Base-by-base conservation (phyloP, 176 grass and related monocot species). In the Zizania latifolia region DNA sequence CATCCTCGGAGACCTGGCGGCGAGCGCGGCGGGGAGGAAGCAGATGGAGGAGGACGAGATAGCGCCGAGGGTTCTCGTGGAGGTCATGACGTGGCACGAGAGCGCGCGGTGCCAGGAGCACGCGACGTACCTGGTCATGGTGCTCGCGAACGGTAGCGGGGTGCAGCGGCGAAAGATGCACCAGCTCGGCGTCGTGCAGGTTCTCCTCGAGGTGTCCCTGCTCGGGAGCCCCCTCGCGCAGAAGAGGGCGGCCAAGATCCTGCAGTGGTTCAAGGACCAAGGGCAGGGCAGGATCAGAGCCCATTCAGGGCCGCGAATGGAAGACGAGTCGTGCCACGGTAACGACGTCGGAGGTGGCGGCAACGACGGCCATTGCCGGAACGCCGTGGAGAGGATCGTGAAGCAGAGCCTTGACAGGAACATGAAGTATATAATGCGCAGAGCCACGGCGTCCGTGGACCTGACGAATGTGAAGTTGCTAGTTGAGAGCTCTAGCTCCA, bases 371-470 rank as follows among this genome's bases (percentile, higher is more conserved):
- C 5, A 70, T 39, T 57, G 85, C 80, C 58, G 29, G 50, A 83
- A 57, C 13, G 59, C 58, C 5, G 82, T 99, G 17, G 86, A 78
- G 70, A 74, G 40, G 70, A 86, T 99, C 27, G 89, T 92, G 51
- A 94, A 84, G 61, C 86, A 94, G 81, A 99, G 95, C 32, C 84
- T 99, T 1, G 76, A 92, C 4, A 84, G 73, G 83, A 99, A 94
- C 79, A 92, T 98, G 86, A 72, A 62, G 28, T 85, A 44, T 2
- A 92, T 98, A 59, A 28, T 90, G 4, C 88, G 68, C 44, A 92
- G 89, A 46, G 84, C 76, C 76, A 70, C 76, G n/a, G 63, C 44
- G 37, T 79, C 76, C 0, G 85, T 87, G 53, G 89, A 92, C 55
- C 58, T 94, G 53, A 90, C 82, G 53, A 65, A 61, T 73, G 74